Evolutionary conservation across 768 basidiomycete genomes (phyloP).

Genomic region (Melanogaster broomeanus): DNA sequence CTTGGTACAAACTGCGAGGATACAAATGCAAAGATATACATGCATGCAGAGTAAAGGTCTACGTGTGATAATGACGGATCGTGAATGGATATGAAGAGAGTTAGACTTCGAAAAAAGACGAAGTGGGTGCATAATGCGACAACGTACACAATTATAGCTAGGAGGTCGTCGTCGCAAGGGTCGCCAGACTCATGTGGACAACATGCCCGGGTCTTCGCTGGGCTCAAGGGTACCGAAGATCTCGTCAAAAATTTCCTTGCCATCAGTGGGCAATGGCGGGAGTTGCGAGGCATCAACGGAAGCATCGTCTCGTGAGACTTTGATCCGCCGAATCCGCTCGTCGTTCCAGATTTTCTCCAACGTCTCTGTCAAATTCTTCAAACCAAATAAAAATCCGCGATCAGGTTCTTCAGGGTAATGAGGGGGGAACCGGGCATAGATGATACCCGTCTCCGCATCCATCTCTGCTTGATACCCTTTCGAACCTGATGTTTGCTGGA

Average conservation of each 20-base stretch:
- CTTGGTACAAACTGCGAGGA: too few relatives aligned
- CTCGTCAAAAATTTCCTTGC: conserved; percentile 78
- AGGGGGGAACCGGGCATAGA: conserved; percentile 93
- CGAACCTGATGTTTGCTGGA: conserved; percentile 52
- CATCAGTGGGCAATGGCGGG: conserved; percentile 65
- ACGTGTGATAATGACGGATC: not conserved
- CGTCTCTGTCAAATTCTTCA: conserved; percentile 76
- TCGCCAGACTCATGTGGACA: conserved; percentile 56
- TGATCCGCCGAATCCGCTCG: conserved; percentile 72
- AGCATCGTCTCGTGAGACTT: conserved; percentile 60
- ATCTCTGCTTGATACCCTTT: conserved; percentile 83
- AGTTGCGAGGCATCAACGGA: conserved; percentile 49
- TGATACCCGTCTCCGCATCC: conserved; percentile 78
- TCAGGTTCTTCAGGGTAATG: conserved; percentile 89
- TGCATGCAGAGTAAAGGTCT: not conserved
- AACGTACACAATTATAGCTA: too few relatives aligned
- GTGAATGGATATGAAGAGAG: not conserved
- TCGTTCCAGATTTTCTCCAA: conserved; percentile 87
- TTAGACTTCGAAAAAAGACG: not conserved
- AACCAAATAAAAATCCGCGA: conserved; percentile 89
- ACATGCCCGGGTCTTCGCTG: conserved; percentile 72
- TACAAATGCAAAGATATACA: not conserved
- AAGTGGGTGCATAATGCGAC: not conserved
- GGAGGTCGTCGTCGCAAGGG: not conserved
- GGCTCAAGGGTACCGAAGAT: conserved; percentile 54